Percentiles rank a stretch among this genome's conserved stretches.
Evolutionary conservation across 139 green algal species (phyloP).

Genomic region (Penium margaritaceum): DNA sequence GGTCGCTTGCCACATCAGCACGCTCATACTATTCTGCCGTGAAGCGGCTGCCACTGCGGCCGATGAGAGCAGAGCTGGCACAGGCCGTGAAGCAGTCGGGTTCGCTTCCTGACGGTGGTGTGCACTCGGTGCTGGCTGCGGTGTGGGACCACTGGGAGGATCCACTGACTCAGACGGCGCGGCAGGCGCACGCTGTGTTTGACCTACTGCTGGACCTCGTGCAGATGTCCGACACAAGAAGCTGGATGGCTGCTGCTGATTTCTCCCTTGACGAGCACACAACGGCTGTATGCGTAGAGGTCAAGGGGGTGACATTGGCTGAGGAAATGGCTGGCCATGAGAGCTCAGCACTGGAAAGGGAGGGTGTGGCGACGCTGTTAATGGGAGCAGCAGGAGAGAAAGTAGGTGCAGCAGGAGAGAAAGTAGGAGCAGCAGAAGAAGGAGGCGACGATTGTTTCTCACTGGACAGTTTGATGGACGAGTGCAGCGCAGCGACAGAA

Average conservation of each 20-base stretch:
- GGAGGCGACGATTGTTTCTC: no score
- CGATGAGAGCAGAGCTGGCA: not conserved
- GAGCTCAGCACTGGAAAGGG: not conserved
- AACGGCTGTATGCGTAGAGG: not conserved
- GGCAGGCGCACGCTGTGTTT: conserved; percentile 44
- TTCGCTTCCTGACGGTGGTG: not conserved
- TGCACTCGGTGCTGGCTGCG: conserved; percentile 27
- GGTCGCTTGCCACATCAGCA: no score
- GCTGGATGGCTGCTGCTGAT: not conserved
- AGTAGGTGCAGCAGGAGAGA: conserved; percentile 1
- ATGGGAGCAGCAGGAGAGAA: not conserved
- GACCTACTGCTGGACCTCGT: conserved; percentile 26
- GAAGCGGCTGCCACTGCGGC: no score
- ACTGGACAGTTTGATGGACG: not conserved
- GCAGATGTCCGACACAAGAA: not conserved
- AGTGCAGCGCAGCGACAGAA: not conserved
- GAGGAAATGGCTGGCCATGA: not conserved
- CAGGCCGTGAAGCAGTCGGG: not conserved
- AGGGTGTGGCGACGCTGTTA: not conserved
- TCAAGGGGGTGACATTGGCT: not conserved
- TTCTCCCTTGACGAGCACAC: no score
- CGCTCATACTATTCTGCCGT: no score
- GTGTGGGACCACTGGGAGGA: conserved; percentile 53
- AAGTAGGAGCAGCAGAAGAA: not conserved
- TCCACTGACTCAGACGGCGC: conserved; percentile 49